phyloP scores from a whole-genome alignment of 768 basidiomycete genomes.

The Kwoniella dejecticola region DNA sequence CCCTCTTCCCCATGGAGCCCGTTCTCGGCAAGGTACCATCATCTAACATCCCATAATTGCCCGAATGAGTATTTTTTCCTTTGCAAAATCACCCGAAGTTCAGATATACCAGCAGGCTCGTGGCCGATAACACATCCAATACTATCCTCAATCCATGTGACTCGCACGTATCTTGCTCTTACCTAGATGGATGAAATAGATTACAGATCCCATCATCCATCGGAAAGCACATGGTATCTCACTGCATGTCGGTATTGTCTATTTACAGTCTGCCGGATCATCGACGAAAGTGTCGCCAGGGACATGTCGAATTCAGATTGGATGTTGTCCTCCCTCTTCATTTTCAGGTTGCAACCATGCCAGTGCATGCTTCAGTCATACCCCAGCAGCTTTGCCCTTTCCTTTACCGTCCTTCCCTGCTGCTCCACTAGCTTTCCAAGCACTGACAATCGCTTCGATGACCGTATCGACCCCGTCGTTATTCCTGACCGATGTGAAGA shows the following conservation, averaged over 20 bases:
- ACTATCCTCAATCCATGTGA: background rate
- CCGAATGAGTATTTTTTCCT: background rate
- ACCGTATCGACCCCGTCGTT: slow-evolving; percentile 78
- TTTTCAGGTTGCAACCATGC: too few relatives aligned
- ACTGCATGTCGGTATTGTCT: too few relatives aligned
- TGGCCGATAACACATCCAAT: background rate
- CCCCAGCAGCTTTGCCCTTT: slow-evolving; percentile 33
- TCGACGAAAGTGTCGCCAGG: background rate
- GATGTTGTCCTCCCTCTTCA: too few relatives aligned
- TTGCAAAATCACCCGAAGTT: background rate
- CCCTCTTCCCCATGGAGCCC: slow-evolving; percentile 7
- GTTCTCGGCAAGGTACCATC: background rate
- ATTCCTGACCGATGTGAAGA: slow-evolving; percentile 83
- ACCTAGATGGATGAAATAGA: slow-evolving; percentile 1
- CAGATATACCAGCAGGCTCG: background rate
- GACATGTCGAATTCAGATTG: too few relatives aligned
- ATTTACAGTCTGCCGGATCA: background rate
- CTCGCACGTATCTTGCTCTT: background rate
- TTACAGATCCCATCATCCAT: background rate
- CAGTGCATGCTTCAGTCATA: too few relatives aligned
- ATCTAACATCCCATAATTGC: background rate
- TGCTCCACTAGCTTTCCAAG: slow-evolving; percentile 70
- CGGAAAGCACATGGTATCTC: background rate
- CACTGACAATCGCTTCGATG: slow-evolving; percentile 74
- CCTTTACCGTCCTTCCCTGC: slow-evolving; percentile 43